Conservation (phyloP, 2,329 filamentous ascomycete species). For the Colletotrichum sp. region DNA sequence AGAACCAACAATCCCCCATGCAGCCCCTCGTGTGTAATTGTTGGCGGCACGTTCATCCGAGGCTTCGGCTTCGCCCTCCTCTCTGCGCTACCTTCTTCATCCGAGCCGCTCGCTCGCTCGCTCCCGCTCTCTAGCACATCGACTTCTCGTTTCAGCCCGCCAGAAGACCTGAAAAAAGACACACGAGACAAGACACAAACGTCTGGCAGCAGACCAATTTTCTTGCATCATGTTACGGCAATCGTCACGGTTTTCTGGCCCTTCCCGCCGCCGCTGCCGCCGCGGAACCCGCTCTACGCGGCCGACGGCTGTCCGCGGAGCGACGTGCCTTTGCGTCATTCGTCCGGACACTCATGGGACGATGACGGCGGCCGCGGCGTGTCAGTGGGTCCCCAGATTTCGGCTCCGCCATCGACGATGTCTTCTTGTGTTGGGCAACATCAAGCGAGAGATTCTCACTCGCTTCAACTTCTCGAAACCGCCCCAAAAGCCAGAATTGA, state of each 20-base stretch:
- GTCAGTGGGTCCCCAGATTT: too few relatives aligned
- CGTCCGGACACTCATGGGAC: background rate
- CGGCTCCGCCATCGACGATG: background rate
- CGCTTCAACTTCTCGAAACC: background rate
- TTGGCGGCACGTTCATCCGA: background rate
- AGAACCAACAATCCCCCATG: too few relatives aligned
- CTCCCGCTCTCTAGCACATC: background rate
- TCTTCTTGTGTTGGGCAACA: background rate
- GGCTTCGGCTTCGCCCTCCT: background rate
- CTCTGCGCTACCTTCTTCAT: background rate
- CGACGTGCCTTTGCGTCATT: background rate
- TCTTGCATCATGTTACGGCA: background rate
- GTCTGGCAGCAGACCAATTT: background rate
- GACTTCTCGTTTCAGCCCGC: background rate
- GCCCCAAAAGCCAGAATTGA: background rate
- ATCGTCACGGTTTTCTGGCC: accelerated
- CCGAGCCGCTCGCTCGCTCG: background rate
- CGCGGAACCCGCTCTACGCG: background rate
- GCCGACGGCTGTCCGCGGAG: background rate
- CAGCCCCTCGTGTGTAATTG: background rate
- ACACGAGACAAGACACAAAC: background rate
- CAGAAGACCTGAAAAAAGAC: background rate
- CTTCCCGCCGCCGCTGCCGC: background rate
- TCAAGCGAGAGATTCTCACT: too few relatives aligned
- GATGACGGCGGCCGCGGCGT: background rate